Evolutionary conservation across 1,284 basidiomycete species (phyloP).

Genomic region (Ustilago lituana): DNA sequence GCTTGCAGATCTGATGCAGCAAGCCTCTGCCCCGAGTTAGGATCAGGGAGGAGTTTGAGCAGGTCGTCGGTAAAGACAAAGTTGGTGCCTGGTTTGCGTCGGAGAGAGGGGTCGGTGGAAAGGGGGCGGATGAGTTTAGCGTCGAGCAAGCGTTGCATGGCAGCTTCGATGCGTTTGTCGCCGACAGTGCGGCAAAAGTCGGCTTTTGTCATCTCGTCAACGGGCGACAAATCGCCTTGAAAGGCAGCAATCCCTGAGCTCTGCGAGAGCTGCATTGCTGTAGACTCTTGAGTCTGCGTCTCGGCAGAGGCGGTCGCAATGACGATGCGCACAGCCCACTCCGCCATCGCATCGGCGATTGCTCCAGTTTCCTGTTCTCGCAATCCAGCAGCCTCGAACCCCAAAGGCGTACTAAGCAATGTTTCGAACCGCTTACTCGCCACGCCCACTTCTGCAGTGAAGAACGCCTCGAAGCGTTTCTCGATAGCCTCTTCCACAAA

Average conservation of each 20-base stretch:
- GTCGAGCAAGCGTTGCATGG: constrained; percentile 40
- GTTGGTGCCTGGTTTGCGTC: constrained; percentile 47
- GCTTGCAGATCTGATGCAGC: constrained; percentile 17
- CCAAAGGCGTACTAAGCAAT: constrained; percentile 19
- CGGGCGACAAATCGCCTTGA: neutral
- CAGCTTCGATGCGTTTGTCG: constrained; percentile 33
- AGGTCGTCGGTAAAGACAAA: constrained; percentile 44
- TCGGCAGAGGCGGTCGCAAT: constrained; percentile 6
- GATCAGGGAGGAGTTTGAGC: constrained; percentile 20
- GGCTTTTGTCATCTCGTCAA: constrained; percentile 23
- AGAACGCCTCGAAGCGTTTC: constrained; percentile 22
- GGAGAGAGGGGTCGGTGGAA: constrained; percentile 15
- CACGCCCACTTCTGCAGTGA: constrained; percentile 24
- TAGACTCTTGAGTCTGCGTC: neutral
- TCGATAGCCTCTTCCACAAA: constrained; percentile 19
- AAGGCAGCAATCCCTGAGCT: neutral
- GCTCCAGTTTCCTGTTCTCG: neutral
- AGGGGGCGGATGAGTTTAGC: constrained; percentile 28
- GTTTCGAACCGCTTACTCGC: constrained; percentile 29
- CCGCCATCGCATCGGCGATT: constrained; percentile 15
- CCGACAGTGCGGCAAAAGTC: constrained; percentile 37
- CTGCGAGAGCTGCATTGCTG: neutral
- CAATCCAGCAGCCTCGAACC: neutral
- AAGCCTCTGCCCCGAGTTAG: constrained; percentile 1
- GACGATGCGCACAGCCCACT: constrained; percentile 40